Base-by-base conservation (phyloP, 2,329 filamentous ascomycete genomes). In the Talaromyces funiculosus region DNA sequence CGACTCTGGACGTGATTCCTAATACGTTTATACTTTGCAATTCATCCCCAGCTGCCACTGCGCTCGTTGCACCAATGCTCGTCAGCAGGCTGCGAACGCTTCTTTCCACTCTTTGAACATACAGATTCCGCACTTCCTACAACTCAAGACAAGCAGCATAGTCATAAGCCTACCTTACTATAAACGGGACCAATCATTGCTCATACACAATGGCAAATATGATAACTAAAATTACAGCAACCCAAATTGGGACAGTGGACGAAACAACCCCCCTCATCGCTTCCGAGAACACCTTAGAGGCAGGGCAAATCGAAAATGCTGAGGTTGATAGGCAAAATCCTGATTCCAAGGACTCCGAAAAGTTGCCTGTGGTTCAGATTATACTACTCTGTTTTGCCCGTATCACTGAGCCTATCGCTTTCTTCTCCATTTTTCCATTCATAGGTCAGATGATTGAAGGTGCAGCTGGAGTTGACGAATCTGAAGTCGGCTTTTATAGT, bases 401-500 rank as follows among this genome's bases (percentile, higher is more conserved):
- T 5, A 70, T 90, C 26, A 79, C 90, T 47, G 90, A 93, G 68
- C 89, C 90, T 0, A 82, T 92, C 42, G 88, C 89, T n/a, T 93
- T 90, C 77, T 93, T 92, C 77, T 85, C 82, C 70, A 90, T 93
- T 71, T 89, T 93, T 67, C 88, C 90, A 0, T 93, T 89, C 74
- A 83, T 94, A 73, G 90, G 86, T 68, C 79, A 87, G 69, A 93
- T 93, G 90, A 85, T 90, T 38, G 78, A 84, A 72, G 79, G 83
- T 60, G 87, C 86, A 61, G 89, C 88, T 9, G 68, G 79, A 10
- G 74, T 93, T 2, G 72, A 80, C 1, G 77, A 84, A 47, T 75
- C 81, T n/a, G 86, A 91, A 71, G 85, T 91, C 3, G 90, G 90
- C 1, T 93, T 92, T 76, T 93, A 91, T 77, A 85, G 81, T 61